Percentiles rank a stretch among this genome's conserved stretches.
Conservation (phyloP, 2,329 filamentous ascomycete genomes). For the Pyricularia grisea region DNA sequence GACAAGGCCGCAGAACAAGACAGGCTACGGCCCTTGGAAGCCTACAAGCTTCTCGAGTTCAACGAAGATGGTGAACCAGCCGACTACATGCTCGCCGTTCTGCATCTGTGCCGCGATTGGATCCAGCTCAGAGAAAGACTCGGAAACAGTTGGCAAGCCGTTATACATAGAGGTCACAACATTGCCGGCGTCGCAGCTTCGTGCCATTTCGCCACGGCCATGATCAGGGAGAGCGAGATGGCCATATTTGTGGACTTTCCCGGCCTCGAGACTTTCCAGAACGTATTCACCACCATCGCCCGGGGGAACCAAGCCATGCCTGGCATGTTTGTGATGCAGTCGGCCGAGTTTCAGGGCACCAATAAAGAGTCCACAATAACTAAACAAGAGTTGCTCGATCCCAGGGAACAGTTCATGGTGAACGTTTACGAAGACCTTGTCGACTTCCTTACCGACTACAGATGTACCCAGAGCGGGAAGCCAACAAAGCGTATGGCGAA, state of each 20-base stretch:
- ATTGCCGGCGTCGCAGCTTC: neutral
- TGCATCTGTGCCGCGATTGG: neutral
- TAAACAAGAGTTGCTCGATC: neutral
- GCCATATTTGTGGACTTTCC: neutral
- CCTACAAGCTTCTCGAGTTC: neutral
- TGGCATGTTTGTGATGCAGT: neutral
- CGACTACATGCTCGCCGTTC: neutral
- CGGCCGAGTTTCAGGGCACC: too few relatives aligned
- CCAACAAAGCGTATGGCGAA: slow-evolving; percentile 33
- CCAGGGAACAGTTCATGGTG: neutral
- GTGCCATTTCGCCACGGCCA: neutral
- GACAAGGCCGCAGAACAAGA: neutral
- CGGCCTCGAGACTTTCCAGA: neutral
- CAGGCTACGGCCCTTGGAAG: neutral
- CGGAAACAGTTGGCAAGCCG: neutral
- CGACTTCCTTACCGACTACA: slow-evolving; percentile 27
- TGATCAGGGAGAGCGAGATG: neutral
- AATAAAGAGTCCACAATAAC: neutral
- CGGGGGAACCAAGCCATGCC: neutral
- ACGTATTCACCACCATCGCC: neutral
- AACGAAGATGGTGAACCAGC: neutral
- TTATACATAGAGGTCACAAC: neutral
- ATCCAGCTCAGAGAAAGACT: neutral
- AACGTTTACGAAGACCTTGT: neutral
- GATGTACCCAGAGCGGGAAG: slow-evolving; percentile 31